These are phyloP conservation scores for Russula sp. DNA, from an alignment of 768 basidiomycete species.

Conservation along the genomic window DNA sequence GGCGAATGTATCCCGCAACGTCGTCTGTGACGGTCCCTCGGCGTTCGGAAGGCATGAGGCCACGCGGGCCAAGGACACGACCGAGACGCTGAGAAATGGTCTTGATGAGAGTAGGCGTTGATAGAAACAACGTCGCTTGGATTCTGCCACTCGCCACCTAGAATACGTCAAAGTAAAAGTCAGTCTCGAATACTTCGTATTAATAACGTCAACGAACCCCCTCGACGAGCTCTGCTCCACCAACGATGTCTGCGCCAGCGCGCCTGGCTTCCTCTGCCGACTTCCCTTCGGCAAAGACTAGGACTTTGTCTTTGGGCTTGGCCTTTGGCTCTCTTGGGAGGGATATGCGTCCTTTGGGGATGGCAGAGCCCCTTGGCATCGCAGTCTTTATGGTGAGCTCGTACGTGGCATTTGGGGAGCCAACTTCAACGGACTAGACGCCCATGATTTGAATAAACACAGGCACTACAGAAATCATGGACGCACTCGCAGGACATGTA, in stretches of 20 bases:
- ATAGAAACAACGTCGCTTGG: conserved; percentile 79
- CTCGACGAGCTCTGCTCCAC: conserved; percentile 86
- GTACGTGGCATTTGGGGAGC: conserved; percentile 70
- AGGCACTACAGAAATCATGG: conserved; percentile 41
- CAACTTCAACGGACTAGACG: conserved; percentile 76
- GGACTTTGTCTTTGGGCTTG: conserved; percentile 66
- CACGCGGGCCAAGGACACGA: conserved; percentile 78
- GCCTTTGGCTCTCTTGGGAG: conserved; percentile 79
- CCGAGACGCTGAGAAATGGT: conserved; percentile 78
- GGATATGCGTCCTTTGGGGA: conserved; percentile 86
- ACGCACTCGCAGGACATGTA: conserved; percentile 55
- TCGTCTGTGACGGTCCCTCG: conserved; percentile 94
- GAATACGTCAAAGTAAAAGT: conserved; percentile 11
- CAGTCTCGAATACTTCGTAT: conserved; percentile 15
- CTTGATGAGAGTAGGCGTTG: conserved; percentile 73
- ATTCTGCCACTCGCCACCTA: conserved; percentile 75
- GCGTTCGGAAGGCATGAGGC: conserved; percentile 93
- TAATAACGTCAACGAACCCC: conserved; percentile 53
- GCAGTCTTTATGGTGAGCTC: conserved; percentile 80
- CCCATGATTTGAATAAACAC: conserved; percentile 5
- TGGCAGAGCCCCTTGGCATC: conserved; percentile 70
- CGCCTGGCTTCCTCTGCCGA: conserved; percentile 77
- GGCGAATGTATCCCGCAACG: conserved; percentile 73
- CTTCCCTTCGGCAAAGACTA: conserved; percentile 91
- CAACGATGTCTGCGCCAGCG: conserved; percentile 88